These are phyloP conservation scores for Bipolaris oryzae DNA, from an alignment of 2,329 filamentous ascomycete genomes.

Conservation along the genomic window DNA sequence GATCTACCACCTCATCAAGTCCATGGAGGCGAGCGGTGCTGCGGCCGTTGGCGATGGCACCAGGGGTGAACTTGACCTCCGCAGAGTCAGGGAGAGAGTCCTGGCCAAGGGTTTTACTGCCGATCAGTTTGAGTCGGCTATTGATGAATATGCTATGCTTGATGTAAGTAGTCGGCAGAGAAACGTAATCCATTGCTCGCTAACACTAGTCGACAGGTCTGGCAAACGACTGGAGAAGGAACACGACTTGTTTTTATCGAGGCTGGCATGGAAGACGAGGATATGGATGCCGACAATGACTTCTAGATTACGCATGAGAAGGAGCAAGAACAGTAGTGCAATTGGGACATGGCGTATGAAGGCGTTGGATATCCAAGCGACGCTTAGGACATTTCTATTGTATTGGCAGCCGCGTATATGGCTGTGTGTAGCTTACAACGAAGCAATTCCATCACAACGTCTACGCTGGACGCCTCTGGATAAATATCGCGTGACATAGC, in stretches of 20 bases:
- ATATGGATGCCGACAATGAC: slow-evolving; percentile 49
- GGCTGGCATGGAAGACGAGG: slow-evolving; percentile 55
- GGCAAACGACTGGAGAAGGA: slow-evolving; percentile 62
- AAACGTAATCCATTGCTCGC: slow-evolving; percentile 15
- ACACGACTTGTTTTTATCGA: slow-evolving; percentile 62
- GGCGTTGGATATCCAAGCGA: slow-evolving; percentile 32
- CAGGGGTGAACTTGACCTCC: slow-evolving; percentile 79
- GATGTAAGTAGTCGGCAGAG: slow-evolving; percentile 69
- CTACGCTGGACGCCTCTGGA: background rate
- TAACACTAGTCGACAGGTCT: slow-evolving; percentile 53
- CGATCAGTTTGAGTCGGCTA: slow-evolving; percentile 83
- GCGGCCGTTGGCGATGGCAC: slow-evolving; percentile 76
- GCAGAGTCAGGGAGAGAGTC: slow-evolving; percentile 87
- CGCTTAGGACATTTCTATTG: slow-evolving; percentile 12
- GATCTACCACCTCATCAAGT: slow-evolving; percentile 94
- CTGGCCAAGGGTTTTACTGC: slow-evolving; percentile 96
- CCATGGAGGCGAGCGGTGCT: slow-evolving; percentile 83
- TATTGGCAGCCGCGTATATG: slow-evolving; percentile 3
- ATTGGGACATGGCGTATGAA: slow-evolving; percentile 29
- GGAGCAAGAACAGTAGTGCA: slow-evolving; percentile 11
- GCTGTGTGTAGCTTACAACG: slow-evolving; percentile 8
- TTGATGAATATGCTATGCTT: slow-evolving; percentile 86
- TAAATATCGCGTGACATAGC: slow-evolving; percentile 3
- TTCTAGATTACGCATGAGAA: slow-evolving; percentile 29
- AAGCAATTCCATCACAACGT: slow-evolving; percentile 6